A percentile compares a stretch with the other conserved stretches of the same genome.
Evolutionary conservation across 345 rosid species (phyloP).

Genomic region (Noccaea caerulescens): DNA sequence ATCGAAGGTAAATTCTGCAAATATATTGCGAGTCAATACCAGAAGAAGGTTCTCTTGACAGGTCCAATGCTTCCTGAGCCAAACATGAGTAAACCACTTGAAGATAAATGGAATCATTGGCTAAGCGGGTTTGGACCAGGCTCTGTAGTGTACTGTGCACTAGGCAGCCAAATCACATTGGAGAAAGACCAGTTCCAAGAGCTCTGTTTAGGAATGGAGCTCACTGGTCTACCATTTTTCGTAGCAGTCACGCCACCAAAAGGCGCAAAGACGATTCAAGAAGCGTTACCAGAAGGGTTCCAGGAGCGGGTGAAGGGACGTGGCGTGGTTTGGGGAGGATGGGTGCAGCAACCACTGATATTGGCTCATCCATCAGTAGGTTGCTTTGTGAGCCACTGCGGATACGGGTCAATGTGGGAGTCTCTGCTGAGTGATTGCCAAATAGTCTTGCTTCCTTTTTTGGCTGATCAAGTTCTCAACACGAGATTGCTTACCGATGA

Average conservation of each 20-base stretch:
- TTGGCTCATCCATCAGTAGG: constrained; percentile 48
- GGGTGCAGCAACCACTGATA: constrained; percentile 48
- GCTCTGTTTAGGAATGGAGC: constrained; percentile 50
- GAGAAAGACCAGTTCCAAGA: constrained; percentile 54
- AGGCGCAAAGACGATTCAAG: constrained; percentile 47
- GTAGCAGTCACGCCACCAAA: constrained; percentile 47
- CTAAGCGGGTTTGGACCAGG: constrained; percentile 29
- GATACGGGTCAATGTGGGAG: constrained; percentile 57
- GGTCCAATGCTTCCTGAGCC: constrained; percentile 49
- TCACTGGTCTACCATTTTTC: constrained; percentile 47
- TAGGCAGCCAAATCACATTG: constrained; percentile 48
- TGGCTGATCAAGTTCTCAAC: constrained; percentile 52
- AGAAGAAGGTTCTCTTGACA: constrained; percentile 41
- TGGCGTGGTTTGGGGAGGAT: constrained; percentile 47
- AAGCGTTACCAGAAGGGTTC: constrained; percentile 52
- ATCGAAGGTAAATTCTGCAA: constrained; percentile 51
- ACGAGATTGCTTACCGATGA: constrained; percentile 51
- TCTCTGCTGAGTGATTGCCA: constrained; percentile 48
- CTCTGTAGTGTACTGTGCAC: constrained; percentile 47
- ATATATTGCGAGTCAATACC: constrained; percentile 23
- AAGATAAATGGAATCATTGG: constrained; percentile 32
- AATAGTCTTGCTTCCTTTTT: constrained; percentile 49
- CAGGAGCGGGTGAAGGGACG: constrained; percentile 45
- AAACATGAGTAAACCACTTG: constrained; percentile 32
- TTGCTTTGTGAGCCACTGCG: constrained; percentile 51